Evolutionary conservation across 306 rosid genomes (phyloP), one percentile per base, ranked within the genome.

Genomic region (Cucumis hystrix): DNA sequence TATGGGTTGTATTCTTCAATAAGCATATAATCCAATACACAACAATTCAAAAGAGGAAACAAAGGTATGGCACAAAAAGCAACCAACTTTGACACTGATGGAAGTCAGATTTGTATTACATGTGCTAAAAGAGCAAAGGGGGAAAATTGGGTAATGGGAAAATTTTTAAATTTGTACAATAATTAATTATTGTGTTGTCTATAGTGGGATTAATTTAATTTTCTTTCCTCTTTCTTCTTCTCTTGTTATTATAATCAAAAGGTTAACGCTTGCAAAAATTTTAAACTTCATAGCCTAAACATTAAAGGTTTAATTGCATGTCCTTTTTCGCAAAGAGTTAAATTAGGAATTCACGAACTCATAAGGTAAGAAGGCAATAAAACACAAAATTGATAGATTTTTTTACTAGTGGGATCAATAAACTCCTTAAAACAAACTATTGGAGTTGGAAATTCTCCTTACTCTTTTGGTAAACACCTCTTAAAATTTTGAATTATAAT

Each of bases 1-100:
- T 83, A 0, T 6, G 40, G 51, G 67, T 61, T 28, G n/a, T 88
- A 88, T 3, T 66, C 51, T 66, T 41, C 52, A 66, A 66, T 39
- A 66, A 66, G 73, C 17, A 66, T 66, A 66, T 45, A 47, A n/a
- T 70, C 58, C 55, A 69, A 43, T 41, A 45, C 57, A 45, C 5
- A 2, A 47, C 35, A 69, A 11, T 23, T 69, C 30, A 47, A 69
- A 69, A 69, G 37, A 6, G 28, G 1, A 66, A 60, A 37, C n/a
- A 52, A 52, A 66, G 45, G 39, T 64, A 39, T 67, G 37, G 39
- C 37, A 69, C 57, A 69, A 70, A 70, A 70, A 70, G 6, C 37
- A 70, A 70, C 21, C 54, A 70, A 47, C 58, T 70, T 23, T 20
- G 56, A 43, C 33, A 65, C 72, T 39, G 72, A 65, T 65, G 47